Evolutionary conservation across 306 rosid species (phyloP).

Genomic region (Lithocarpus polystachyus): DNA sequence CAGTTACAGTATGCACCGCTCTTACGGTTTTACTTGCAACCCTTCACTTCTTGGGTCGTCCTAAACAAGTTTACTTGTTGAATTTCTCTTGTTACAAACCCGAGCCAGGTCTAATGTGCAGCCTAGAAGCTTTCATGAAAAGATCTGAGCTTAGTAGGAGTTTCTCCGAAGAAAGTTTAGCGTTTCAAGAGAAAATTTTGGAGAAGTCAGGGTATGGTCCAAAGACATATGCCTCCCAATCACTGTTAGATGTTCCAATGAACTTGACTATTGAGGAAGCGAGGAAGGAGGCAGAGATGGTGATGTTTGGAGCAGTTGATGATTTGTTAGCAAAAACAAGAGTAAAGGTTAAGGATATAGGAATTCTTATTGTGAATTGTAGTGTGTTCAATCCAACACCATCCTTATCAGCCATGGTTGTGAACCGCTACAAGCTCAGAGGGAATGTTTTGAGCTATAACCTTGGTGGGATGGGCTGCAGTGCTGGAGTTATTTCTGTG

Average conservation of each 20-base stretch:
- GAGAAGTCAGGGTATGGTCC: conserved; percentile 4
- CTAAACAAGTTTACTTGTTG: neutral
- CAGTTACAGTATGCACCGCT: neutral
- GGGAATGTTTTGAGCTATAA: too few species aligned
- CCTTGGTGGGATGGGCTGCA: too few species aligned
- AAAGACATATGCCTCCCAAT: neutral
- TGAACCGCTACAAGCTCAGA: too few species aligned
- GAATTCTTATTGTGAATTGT: too few species aligned
- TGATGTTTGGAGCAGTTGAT: conserved; percentile 4
- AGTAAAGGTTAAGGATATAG: neutral
- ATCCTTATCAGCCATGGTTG: too few species aligned
- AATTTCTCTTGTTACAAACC: neutral
- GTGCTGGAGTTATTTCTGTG: too few species aligned
- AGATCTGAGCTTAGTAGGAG: neutral
- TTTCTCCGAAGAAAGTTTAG: neutral
- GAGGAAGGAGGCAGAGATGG: neutral
- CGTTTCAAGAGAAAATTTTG: neutral
- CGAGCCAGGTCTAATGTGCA: neutral
- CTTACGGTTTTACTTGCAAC: neutral
- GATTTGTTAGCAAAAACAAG: neutral
- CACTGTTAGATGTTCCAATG: neutral
- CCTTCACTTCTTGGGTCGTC: neutral
- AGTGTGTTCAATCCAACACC: too few species aligned
- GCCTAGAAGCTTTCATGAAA: neutral
- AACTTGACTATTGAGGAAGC: neutral